These are phyloP conservation scores for Botrytis aclada DNA, from an alignment of 2,329 filamentous ascomycete species.

Conservation along the genomic window DNA sequence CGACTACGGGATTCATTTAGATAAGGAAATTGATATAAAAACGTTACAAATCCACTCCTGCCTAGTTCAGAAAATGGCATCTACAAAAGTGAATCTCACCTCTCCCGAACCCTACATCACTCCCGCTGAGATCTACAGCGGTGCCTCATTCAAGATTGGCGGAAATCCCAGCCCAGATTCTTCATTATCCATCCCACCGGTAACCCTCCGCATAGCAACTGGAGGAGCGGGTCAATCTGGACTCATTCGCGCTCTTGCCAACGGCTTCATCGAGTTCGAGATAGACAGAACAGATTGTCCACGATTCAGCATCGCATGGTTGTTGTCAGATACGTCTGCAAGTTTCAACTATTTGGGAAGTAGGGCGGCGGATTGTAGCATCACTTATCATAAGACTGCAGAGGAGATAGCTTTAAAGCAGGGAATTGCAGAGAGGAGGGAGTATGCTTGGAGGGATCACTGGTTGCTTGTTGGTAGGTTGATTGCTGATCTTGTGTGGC, in stretches of 20 bases:
- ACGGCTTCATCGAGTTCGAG: slow-evolving; percentile 40
- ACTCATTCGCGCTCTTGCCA: slow-evolving; percentile 39
- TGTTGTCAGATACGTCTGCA: slow-evolving; percentile 46
- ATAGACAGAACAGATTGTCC: slow-evolving; percentile 33
- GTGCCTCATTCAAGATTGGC: background rate
- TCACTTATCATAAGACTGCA: slow-evolving; percentile 45
- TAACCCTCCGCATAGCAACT: slow-evolving; percentile 37
- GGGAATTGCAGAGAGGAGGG: slow-evolving; percentile 40
- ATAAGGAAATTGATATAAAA: background rate
- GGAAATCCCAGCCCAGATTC: background rate
- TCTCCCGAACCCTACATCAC: slow-evolving; percentile 14
- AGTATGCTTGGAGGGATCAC: slow-evolving; percentile 48
- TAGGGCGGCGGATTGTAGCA: slow-evolving; percentile 44
- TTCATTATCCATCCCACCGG: background rate
- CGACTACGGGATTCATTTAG: background rate
- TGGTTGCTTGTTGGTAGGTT: slow-evolving; percentile 44
- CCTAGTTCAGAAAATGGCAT: slow-evolving; percentile 9
- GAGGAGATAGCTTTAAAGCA: slow-evolving; percentile 45
- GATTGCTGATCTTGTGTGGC: background rate
- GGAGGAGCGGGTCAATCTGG: slow-evolving; percentile 39
- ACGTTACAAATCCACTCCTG: background rate
- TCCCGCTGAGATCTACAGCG: slow-evolving; percentile 19
- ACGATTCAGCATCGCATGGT: slow-evolving; percentile 46
- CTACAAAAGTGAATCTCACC: background rate
- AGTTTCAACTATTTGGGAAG: slow-evolving; percentile 45